phyloP scores from a whole-genome alignment of 106 monocot species.

The Dendrobium catenatum region DNA sequence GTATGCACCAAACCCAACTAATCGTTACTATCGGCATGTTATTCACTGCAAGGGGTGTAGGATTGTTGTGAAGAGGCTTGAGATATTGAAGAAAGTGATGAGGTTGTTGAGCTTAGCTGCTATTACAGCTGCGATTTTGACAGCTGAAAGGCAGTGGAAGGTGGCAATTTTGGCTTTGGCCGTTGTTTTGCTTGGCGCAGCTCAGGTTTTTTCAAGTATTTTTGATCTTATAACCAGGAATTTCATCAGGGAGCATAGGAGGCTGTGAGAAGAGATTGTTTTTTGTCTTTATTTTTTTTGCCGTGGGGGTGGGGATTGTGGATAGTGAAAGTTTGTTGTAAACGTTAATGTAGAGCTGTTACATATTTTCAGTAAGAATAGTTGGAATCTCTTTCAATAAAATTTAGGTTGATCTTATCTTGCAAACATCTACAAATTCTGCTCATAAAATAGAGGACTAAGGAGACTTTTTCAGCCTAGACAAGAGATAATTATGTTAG shows the following conservation, averaged over 20 bases:
- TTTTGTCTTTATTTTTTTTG: not conserved
- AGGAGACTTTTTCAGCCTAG: no score
- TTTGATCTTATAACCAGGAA: constrained; percentile 7
- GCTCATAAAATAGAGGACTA: no score
- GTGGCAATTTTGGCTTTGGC: not conserved
- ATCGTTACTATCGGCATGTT: constrained; percentile 13
- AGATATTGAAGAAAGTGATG: constrained; percentile 11
- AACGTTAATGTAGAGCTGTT: no score
- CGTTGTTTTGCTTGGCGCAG: not conserved
- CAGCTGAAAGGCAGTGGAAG: constrained; percentile 10
- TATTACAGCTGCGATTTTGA: constrained; percentile 8
- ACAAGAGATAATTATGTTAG: no score
- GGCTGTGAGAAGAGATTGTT: constrained; percentile 7
- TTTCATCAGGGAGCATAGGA: constrained; percentile 16
- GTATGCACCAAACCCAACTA: constrained; percentile 6
- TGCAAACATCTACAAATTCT: no score
- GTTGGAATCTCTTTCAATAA: no score
- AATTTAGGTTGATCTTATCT: no score
- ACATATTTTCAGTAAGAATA: no score
- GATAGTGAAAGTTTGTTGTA: no score
- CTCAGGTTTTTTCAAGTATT: not conserved
- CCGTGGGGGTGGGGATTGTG: no score
- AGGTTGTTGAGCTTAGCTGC: not conserved
- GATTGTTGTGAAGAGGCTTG: not conserved
- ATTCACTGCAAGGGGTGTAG: constrained; percentile 23